Base-by-base conservation (phyloP, 768 basidiomycete species). In the Hygrophoropsis aurantiaca region DNA sequence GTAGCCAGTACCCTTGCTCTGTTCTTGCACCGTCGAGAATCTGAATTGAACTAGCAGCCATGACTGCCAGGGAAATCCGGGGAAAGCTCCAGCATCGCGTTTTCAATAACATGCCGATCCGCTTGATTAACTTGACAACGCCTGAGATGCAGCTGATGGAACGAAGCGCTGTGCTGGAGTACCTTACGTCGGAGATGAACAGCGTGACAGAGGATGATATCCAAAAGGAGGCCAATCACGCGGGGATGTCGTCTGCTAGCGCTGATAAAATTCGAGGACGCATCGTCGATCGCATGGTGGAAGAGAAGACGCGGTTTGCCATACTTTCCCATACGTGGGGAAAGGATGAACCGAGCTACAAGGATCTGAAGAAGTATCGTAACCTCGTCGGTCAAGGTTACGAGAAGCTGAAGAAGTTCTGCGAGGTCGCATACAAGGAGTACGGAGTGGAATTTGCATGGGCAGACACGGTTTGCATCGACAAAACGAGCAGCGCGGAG, bases 401-500 rank as follows among this genome's bases (percentile, higher is more conserved):
- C n/a, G 9, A 23, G 27, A 44, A 44, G 21, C 11, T 44, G 11
- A 23, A 32, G 20, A 44, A 3, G 13, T 44, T 44, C 42, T 44
- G 42, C 33, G 19, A 9, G 10, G 8, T 33, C n/a, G 42, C 42
- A 36, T 21, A n/a, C 26, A 27, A 50, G 37, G 27, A 42, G 18
- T 43, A 30, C 16, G 27, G 36, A 2, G 26, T 35, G 8, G 44
- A 47, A 6, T 53, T 45, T 8, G 56, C 43, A 18, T 57, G 54
- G 57, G 38, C 33, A 11, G 55, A 56, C 24, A 57, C 38, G 3
- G 51, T 44, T 7, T 58, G 57, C 16, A 54, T 57, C 42, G 49
- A 57, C 38, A 57, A 49, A 19, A 25, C 26, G 18, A 59, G 51
- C 37, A 59, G 54, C 24, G 4, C 54, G 0, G 58, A 59, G 32